These are phyloP conservation scores for Sclerotinia trifoliorum DNA, from an alignment of 2,329 filamentous ascomycete species.

Conservation along the genomic window DNA sequence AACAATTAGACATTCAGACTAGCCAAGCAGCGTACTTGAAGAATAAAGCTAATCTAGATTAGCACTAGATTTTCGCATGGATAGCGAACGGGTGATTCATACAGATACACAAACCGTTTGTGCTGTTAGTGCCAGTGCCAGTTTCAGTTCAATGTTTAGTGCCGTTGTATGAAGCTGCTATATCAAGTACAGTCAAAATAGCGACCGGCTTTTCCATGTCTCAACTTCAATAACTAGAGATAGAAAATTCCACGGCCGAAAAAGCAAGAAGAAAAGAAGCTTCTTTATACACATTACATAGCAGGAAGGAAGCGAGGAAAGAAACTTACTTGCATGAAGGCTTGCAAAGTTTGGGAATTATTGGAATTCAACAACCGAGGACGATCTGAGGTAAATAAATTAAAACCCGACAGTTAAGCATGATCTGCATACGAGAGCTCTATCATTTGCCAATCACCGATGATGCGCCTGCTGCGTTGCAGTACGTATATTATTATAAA, in stretches of 20 bases:
- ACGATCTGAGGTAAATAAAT: neutral
- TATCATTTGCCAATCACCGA: too few species aligned
- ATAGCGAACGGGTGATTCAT: neutral
- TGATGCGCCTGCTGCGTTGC: too few species aligned
- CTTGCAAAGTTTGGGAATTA: neutral
- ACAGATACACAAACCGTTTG: neutral
- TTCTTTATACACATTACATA: too few species aligned
- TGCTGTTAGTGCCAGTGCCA: neutral
- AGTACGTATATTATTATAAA: neutral
- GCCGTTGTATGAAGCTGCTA: neutral
- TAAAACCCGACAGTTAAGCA: neutral
- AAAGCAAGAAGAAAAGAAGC: neutral
- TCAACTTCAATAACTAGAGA: neutral
- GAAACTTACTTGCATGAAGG: neutral
- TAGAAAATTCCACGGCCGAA: neutral
- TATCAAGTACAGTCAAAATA: neutral
- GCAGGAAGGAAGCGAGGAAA: neutral
- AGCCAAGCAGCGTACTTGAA: conserved; percentile 1
- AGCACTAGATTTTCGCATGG: neutral
- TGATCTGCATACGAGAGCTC: too few species aligned
- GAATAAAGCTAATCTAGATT: neutral
- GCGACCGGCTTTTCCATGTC: neutral
- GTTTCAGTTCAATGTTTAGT: neutral
- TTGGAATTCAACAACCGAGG: neutral
- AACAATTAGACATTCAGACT: neutral